Conservation (phyloP, 352 stramenopile genomes). For the Phytophthora macrochlamydospora region DNA sequence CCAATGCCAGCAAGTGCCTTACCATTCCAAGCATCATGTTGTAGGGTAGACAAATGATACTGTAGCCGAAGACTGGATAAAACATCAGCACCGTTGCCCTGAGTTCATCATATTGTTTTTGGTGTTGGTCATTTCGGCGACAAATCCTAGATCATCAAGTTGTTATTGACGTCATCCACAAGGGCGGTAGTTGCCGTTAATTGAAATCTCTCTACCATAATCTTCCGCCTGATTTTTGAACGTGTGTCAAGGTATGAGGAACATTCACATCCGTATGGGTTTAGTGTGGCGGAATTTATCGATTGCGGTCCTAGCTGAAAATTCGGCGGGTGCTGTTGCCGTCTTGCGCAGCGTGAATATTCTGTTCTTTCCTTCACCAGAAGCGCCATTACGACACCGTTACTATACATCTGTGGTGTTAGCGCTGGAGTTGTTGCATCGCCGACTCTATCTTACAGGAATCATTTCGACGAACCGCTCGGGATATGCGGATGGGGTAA, state of each 20-base stretch:
- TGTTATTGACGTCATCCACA: too few species aligned
- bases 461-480: slow-evolving; percentile 3
- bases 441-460: slow-evolving; percentile 3
- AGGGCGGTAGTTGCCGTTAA: too few species aligned
- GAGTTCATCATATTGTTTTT: too few species aligned
- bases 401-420: slow-evolving; percentile 17
- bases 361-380: slow-evolving; percentile 1
- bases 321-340: background rate
- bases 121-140: too few species aligned
- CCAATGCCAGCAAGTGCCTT: too few species aligned
- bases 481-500: background rate
- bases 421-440: slow-evolving; percentile 11
- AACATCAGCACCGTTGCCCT: too few species aligned
- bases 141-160: too few species aligned
- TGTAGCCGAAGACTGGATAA: too few species aligned
- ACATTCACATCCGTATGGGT: too few species aligned
- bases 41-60: too few species aligned
- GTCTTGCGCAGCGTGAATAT: background rate
- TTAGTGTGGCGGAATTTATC: background rate
- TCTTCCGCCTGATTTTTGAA: background rate
- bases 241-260: background rate
- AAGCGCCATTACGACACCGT: slow-evolving; percentile 10
- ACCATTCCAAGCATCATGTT: too few species aligned
- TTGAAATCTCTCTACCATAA: too few species aligned
- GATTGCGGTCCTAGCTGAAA: background rate